These are phyloP conservation scores for Neurospora sp. DNA, from an alignment of 2,329 filamentous ascomycete genomes.

Conservation along the genomic window DNA sequence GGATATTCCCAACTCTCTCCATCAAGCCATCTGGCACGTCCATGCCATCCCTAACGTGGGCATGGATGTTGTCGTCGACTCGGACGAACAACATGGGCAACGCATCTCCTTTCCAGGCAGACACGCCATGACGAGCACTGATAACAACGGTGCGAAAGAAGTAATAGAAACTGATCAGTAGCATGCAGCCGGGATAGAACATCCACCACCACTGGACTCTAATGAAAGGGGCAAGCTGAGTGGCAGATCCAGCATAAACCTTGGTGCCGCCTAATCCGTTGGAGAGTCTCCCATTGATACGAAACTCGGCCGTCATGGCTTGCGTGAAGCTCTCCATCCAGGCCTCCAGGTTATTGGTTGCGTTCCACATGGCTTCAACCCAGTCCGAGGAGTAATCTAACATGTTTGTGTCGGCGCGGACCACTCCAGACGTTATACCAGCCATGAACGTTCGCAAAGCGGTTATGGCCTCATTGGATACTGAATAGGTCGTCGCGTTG, in stretches of 20 bases:
- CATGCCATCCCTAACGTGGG: constrained; percentile 24
- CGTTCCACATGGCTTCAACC: constrained; percentile 27
- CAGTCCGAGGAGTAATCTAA: constrained; percentile 28
- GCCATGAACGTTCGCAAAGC: constrained; percentile 25
- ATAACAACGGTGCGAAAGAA: constrained; percentile 26
- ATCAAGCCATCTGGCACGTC: constrained; percentile 27
- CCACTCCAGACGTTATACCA: constrained; percentile 22
- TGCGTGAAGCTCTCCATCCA: constrained; percentile 26
- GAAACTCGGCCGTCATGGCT: constrained; percentile 28
- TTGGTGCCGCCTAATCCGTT: neutral
- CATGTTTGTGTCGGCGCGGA: constrained; percentile 18
- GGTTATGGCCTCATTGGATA: constrained; percentile 23
- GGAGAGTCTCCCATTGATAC: constrained; percentile 21
- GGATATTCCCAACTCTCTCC: constrained; percentile 22
- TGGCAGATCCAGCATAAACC: constrained; percentile 22
- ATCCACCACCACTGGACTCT: constrained; percentile 28
- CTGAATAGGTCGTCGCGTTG: constrained; percentile 20
- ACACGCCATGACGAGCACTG: constrained; percentile 26
- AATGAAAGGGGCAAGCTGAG: constrained; percentile 22
- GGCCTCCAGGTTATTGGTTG: constrained; percentile 19
- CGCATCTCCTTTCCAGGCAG: constrained; percentile 29
- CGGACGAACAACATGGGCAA: constrained; percentile 30
- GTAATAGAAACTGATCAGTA: constrained; percentile 26
- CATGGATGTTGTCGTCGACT: constrained; percentile 25
- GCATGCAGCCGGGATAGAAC: constrained; percentile 25